These are phyloP conservation scores for Hirsutella minnesotensis DNA, from an alignment of 2,329 filamentous ascomycete genomes.

Conservation along the genomic window DNA sequence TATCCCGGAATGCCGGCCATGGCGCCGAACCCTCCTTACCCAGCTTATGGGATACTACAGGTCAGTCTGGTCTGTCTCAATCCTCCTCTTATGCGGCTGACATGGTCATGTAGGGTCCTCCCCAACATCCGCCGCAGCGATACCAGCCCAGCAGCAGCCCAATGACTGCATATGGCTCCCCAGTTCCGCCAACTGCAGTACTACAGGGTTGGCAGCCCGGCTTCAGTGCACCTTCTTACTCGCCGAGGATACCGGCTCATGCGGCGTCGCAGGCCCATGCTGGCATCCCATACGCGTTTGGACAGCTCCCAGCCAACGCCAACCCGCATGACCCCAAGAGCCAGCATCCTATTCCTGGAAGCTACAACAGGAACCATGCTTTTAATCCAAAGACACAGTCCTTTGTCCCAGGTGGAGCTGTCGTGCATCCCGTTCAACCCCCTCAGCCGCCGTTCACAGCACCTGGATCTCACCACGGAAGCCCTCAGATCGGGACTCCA, in stretches of 20 bases:
- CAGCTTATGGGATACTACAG: constrained; percentile 33
- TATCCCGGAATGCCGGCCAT: constrained; percentile 33
- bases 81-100: not conserved
- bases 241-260: constrained; percentile 15
- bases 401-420: constrained; percentile 58
- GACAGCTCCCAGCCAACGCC: constrained; percentile 60
- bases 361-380: constrained; percentile 62
- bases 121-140: constrained; percentile 14
- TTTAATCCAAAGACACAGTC: constrained; percentile 94
- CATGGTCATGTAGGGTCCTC: constrained; percentile 14
- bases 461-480: constrained; percentile 37
- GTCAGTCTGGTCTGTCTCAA: constrained; percentile 22
- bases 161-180: constrained; percentile 23
- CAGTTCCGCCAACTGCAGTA: constrained; percentile 17
- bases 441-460: constrained; percentile 36
- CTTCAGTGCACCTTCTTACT: constrained; percentile 19
- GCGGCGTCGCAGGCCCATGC: constrained; percentile 17
- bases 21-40: constrained; percentile 28
- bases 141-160: constrained; percentile 22
- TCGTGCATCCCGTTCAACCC: constrained; percentile 35
- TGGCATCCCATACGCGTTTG: constrained; percentile 57
- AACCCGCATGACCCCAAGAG: constrained; percentile 61
- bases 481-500: constrained; percentile 39
- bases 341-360: constrained; percentile 76
- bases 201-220: constrained; percentile 25